A percentile compares a stretch with the other conserved stretches of the same genome.
These are phyloP conservation scores for Cyclotella sp. DNA, from an alignment of 108 stramenopile genomes.

Conservation along the genomic window DNA sequence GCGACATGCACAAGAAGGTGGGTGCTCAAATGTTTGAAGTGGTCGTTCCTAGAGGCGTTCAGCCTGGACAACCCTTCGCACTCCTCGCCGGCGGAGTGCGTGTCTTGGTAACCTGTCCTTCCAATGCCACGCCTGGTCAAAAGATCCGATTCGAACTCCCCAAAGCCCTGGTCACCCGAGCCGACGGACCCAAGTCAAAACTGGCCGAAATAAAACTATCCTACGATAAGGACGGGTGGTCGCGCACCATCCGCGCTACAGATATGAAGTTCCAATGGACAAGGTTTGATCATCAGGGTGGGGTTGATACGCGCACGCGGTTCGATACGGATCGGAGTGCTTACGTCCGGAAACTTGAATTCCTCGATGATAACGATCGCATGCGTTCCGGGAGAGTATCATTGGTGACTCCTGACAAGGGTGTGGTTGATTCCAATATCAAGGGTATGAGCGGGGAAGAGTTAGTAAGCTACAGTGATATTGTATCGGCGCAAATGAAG, in stretches of 20 bases:
- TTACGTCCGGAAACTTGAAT: slow-evolving; percentile 82
- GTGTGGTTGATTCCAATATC: slow-evolving; percentile 71
- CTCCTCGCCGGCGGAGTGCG: slow-evolving; percentile 88
- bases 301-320: slow-evolving; percentile 69
- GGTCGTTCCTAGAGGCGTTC: slow-evolving; percentile 79
- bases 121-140: slow-evolving; percentile 80
- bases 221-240: slow-evolving; percentile 94
- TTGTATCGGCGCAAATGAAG: slow-evolving; percentile 73
- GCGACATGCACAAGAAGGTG: slow-evolving; percentile 59
- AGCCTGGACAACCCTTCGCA: slow-evolving; percentile 87
- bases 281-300: slow-evolving; percentile 71
- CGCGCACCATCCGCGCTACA: slow-evolving; percentile 79
- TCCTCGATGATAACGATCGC: slow-evolving; percentile 62
- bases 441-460: slow-evolving; percentile 57
- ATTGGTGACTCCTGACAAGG: slow-evolving; percentile 72
- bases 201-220: slow-evolving; percentile 71
- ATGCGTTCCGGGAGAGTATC: slow-evolving; percentile 62
- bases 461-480: slow-evolving; percentile 72
- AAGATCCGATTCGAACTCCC: slow-evolving; percentile 92
- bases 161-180: slow-evolving; percentile 62
- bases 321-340: slow-evolving; percentile 82
- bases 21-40: slow-evolving; percentile 88
- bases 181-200: slow-evolving; percentile 48
- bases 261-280: slow-evolving; percentile 96
- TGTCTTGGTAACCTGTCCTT: slow-evolving; percentile 90